A percentile compares a stretch with the other conserved stretches of the same genome.
These are phyloP conservation scores for Aureobasidium sp. DNA, from an alignment of 2,329 filamentous ascomycete species.

Conservation along the genomic window DNA sequence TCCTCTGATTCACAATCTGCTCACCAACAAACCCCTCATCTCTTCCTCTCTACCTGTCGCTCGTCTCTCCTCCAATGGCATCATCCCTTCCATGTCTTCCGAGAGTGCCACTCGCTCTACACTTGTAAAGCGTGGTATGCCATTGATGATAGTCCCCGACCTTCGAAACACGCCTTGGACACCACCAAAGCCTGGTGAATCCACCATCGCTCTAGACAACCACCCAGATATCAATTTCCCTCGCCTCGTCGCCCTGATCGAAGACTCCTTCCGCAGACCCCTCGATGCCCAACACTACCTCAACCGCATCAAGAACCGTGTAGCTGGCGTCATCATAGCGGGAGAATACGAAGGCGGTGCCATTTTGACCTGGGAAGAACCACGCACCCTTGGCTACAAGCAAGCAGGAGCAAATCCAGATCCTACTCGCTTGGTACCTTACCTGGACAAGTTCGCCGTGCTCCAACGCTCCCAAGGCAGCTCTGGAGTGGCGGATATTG, in stretches of 20 bases:
- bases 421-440: constrained; percentile 65
- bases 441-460: constrained; percentile 96
- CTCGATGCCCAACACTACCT: constrained; percentile 80
- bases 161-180: constrained; percentile 58
- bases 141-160: constrained; percentile 73
- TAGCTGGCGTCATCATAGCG: constrained; percentile 89
- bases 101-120: constrained; percentile 33
- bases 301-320: constrained; percentile 63
- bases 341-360: constrained; percentile 96
- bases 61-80: constrained; percentile 40
- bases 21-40: constrained; percentile 88
- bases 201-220: constrained; percentile 56
- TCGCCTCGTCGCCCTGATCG: constrained; percentile 75
- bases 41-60: constrained; percentile 81
- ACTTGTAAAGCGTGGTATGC: constrained; percentile 84
- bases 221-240: constrained; percentile 76
- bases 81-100: constrained; percentile 24
- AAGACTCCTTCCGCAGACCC: constrained; percentile 83
- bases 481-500: constrained; percentile 78
- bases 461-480: constrained; percentile 80
- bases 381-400: constrained; percentile 30
- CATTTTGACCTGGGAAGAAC: constrained; percentile 87
- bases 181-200: constrained; percentile 50
- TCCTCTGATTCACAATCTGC: constrained; percentile 85
- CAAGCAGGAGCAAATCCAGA: constrained; percentile 21